These are phyloP conservation scores for Nephelium lappaceum DNA, from an alignment of 345 rosid genomes.

Conservation along the genomic window DNA sequence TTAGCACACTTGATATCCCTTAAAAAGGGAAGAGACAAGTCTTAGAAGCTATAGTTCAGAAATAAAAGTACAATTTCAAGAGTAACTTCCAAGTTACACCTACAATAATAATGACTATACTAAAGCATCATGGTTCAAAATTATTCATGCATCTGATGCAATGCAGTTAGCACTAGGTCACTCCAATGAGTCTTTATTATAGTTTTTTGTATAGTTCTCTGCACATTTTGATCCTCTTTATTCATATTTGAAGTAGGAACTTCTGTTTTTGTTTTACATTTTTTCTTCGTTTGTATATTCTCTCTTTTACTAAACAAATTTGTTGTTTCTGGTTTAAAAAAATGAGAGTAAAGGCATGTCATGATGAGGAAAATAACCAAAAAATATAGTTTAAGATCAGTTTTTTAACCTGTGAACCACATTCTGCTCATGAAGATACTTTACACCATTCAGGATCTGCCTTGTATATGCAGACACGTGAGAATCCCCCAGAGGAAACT, in stretches of 20 bases:
- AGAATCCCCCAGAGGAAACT: slow-evolving; percentile 61
- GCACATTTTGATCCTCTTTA: not conserved
- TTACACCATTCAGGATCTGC: slow-evolving; percentile 77
- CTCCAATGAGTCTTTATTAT: not conserved
- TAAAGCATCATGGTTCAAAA: not conserved
- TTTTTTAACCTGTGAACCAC: slow-evolving; percentile 78
- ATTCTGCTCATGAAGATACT: slow-evolving; percentile 77
- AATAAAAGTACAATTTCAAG: not conserved
- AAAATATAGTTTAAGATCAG: not conserved
- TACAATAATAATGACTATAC: not conserved
- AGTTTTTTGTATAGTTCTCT: not conserved
- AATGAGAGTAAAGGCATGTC: not conserved
- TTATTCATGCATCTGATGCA: not conserved
- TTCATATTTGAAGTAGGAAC: not conserved
- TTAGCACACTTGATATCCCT: slow-evolving; percentile 98
- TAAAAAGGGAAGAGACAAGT: slow-evolving; percentile 19
- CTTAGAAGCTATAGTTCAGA: not conserved
- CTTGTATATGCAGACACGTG: slow-evolving; percentile 75
- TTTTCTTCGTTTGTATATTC: not conserved
- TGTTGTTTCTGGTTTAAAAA: not conserved
- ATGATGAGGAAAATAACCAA: not conserved
- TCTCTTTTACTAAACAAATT: not conserved
- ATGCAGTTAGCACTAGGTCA: not conserved
- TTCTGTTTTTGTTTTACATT: not conserved
- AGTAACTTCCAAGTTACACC: slow-evolving; percentile 1